phyloP scores from a whole-genome alignment of 2,329 filamentous ascomycete species.

The Coniochaeta prunicola region DNA sequence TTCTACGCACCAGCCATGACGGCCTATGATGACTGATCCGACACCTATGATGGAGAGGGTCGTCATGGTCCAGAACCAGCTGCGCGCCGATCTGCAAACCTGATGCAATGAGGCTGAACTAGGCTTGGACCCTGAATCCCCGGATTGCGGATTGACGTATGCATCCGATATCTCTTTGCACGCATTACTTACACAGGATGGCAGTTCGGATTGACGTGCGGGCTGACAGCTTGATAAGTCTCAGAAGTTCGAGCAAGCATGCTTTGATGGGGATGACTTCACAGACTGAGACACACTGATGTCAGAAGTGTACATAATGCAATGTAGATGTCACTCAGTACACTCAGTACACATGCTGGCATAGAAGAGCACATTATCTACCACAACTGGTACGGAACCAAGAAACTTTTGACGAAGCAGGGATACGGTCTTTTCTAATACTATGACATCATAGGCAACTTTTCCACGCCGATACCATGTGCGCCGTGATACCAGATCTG shows the following conservation, averaged over 20 bases:
- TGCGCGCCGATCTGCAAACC: neutral
- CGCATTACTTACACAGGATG: neutral
- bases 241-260: neutral
- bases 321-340: too few relatives aligned
- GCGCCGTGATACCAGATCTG: neutral
- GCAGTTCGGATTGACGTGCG: neutral
- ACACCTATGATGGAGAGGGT: neutral
- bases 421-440: neutral
- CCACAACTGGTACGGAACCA: neutral
- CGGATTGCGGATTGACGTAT: neutral
- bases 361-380: neutral
- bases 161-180: neutral
- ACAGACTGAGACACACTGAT: too few relatives aligned
- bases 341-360: too few relatives aligned
- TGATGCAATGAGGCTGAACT: neutral
- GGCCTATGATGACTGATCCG: neutral
- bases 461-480: neutral
- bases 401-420: neutral
- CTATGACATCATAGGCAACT: neutral
- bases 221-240: neutral
- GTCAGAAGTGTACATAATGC: too few relatives aligned
- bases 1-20: neutral
- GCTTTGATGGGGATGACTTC: neutral
- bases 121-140: neutral
- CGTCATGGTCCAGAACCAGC: neutral